Conservation (phyloP, 2,329 filamentous ascomycete genomes). For the Fonsecaea erecta region DNA sequence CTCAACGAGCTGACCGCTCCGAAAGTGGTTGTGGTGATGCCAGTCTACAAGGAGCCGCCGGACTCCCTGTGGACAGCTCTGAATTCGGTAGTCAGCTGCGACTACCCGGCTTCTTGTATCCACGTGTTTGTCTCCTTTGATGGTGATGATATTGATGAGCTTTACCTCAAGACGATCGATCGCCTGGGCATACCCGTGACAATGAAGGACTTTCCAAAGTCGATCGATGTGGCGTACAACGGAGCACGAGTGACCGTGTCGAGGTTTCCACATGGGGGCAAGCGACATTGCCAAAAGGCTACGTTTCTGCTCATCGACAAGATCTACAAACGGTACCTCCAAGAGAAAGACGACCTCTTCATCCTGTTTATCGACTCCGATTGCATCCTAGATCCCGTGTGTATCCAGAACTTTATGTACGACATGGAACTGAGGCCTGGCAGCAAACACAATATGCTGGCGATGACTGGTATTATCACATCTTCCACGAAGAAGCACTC, state of each 20-base stretch:
- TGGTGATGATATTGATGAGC: slow-evolving; percentile 83
- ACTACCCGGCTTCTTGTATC: slow-evolving; percentile 89
- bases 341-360: slow-evolving; percentile 87
- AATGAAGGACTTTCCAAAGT: slow-evolving; percentile 78
- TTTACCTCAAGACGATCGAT: slow-evolving; percentile 84
- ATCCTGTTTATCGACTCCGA: slow-evolving; percentile 97
- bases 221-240: slow-evolving; percentile 86
- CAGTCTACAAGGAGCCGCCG: slow-evolving; percentile 90
- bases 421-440: slow-evolving; percentile 98
- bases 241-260: slow-evolving; percentile 86
- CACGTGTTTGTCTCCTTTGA: slow-evolving; percentile 97
- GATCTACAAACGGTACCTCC: slow-evolving; percentile 85
- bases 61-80: slow-evolving; percentile 82
- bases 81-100: slow-evolving; percentile 89
- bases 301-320: slow-evolving; percentile 94
- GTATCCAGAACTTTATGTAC: slow-evolving; percentile 96
- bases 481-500: slow-evolving; percentile 88
- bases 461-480: slow-evolving; percentile 97
- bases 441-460: slow-evolving; percentile 88
- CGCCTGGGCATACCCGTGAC: slow-evolving; percentile 80
- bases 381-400: slow-evolving; percentile 88
- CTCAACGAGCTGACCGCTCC: slow-evolving; percentile 85
- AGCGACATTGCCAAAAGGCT: slow-evolving; percentile 89
- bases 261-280: slow-evolving; percentile 89
- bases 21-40: slow-evolving; percentile 96